Base-by-base conservation (phyloP, 2,329 filamentous ascomycete genomes). In the Mycogone perniciosa region DNA sequence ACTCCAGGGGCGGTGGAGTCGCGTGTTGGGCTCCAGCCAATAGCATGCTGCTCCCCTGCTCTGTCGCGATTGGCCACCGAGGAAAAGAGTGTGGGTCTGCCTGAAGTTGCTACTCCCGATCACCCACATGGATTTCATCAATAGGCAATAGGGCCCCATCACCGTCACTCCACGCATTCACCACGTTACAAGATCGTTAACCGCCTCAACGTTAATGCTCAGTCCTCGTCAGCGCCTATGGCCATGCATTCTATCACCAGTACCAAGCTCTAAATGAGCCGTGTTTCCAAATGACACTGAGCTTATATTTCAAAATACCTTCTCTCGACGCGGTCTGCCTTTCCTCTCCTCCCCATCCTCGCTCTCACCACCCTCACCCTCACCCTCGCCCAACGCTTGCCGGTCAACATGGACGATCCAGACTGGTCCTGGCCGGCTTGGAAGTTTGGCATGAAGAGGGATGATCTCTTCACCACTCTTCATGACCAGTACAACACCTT, bases 381-480 rank as follows among this genome's bases (percentile, higher is more conserved):
- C 4, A 4, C 37, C 10, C 13, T 13, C 2, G 13, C 7, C 4
- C 5, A 13, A 13, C 37, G 2, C 37, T 39, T 39, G 11, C 37
- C 37, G 5, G 33, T 61, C 60, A 59, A 59, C 54, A 82, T 82
- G 79, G 77, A 81, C 66, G 78, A 81, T 50, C 72, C 71, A 31
- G 70, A 65, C 57, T 70, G 66, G 62, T 69, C 72, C 58, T 82
- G 79, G 79, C 79, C 79, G 40, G 74, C 75, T 59, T 82, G 79
- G 79, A 82, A 82, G 65, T 82, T 82, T 70, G 79, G 77, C 61
- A 74, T 82, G 74, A 80, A 78, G 71, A 74, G 73, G 62, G 73
- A 76, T 51, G 79, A 81, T 60, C 75, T 82, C 65, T 76, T 76
- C 62, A 76, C 75, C 48, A 77, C 73, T 47, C 74, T 82, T 9